These are phyloP conservation scores for Trametes maxima DNA, from an alignment of 768 basidiomycete genomes.

Conservation along the genomic window DNA sequence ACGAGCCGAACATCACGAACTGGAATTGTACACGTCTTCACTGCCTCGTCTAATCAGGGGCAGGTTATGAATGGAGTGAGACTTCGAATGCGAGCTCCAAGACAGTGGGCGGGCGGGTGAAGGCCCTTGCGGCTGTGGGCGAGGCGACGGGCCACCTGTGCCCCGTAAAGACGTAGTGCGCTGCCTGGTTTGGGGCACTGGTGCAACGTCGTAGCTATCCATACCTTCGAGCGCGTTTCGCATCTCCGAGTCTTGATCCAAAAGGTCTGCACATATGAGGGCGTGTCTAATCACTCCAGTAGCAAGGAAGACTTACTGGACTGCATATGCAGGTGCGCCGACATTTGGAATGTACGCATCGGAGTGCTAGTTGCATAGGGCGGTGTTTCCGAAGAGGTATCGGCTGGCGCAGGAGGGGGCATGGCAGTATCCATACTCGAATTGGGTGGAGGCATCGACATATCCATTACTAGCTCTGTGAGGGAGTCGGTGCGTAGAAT, in stretches of 20 bases:
- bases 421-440: constrained; percentile 43
- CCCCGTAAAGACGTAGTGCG: constrained; percentile 7
- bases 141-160: constrained; percentile 7
- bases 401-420: constrained; percentile 37
- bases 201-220: constrained; percentile 52
- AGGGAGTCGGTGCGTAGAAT: background rate
- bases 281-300: constrained; percentile 5
- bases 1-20: constrained; percentile 17
- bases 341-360: constrained; percentile 53
- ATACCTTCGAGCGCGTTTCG: constrained; percentile 59
- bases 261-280: constrained; percentile 49
- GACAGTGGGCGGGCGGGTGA: constrained; percentile 25
- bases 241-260: constrained; percentile 76
- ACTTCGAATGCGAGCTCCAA: constrained; percentile 30
- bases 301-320: constrained; percentile 46
- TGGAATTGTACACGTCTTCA: constrained; percentile 23
- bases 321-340: constrained; percentile 50
- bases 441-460: constrained; percentile 26
- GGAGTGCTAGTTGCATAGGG: constrained; percentile 60
- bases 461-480: constrained; percentile 23
- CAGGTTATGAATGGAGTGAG: constrained; percentile 27
- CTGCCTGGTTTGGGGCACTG: constrained; percentile 9
- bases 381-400: constrained; percentile 42
- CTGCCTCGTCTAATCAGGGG: constrained; percentile 25
- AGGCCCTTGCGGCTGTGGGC: constrained; percentile 4